Conservation (phyloP, 2,329 filamentous ascomycete species). For the Pyrenochaeta sp. region DNA sequence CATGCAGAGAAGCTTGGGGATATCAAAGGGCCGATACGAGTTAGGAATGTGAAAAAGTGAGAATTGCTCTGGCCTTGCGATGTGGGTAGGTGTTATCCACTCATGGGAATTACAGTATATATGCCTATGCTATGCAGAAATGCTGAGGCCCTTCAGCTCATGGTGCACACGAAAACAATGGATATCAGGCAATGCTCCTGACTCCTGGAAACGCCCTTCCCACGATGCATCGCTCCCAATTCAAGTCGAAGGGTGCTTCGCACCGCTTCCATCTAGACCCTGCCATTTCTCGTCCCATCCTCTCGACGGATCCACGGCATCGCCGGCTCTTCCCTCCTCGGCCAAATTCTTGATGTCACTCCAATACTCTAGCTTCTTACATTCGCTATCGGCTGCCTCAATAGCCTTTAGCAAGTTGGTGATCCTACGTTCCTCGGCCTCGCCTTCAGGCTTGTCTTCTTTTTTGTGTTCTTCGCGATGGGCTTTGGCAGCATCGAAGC, state of each 20-base stretch:
- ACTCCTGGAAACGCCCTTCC: conserved; percentile 4
- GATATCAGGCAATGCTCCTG: conserved; percentile 1
- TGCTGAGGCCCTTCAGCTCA: conserved; percentile 6
- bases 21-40: conserved; percentile 58
- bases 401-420: conserved; percentile 78
- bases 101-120: conserved; percentile 10
- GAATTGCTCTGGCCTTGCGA: not conserved
- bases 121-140: conserved; percentile 9
- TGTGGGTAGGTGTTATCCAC: not conserved
- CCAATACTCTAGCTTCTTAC: conserved; percentile 85
- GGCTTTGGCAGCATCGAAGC: conserved; percentile 62
- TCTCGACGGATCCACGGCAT: conserved; percentile 40
- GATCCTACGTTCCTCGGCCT: conserved; percentile 61
- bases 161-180: conserved; percentile 10
- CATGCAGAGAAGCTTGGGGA: conserved; percentile 44
- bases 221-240: not conserved
- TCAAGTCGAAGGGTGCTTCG: conserved; percentile 36
- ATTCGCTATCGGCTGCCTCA: conserved; percentile 79
- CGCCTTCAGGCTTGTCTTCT: conserved; percentile 54
- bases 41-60: conserved; percentile 36
- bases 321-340: conserved; percentile 46
- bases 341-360: conserved; percentile 68
- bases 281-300: conserved; percentile 51
- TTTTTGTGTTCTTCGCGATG: conserved; percentile 58
- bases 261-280: conserved; percentile 49